Conservation (phyloP, 805 yeast species). For the Pichia phayaonensis region DNA sequence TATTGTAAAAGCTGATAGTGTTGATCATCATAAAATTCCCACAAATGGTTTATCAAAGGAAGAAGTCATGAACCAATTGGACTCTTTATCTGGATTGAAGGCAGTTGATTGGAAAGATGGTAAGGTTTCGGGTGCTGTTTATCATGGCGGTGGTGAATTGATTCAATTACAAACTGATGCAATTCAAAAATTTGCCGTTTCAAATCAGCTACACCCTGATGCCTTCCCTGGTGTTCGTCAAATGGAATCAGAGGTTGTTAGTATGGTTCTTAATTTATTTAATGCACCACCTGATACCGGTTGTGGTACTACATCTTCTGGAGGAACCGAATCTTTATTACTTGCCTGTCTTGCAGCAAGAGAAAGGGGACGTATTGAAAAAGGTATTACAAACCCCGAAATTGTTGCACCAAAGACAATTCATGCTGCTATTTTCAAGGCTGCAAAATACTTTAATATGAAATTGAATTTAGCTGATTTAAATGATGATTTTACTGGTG, state of each 20-base stretch:
- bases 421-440: constrained; percentile 94
- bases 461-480: constrained; percentile 73
- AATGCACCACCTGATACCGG: constrained; percentile 64
- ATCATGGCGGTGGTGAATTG: constrained; percentile 86
- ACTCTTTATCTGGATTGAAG: constrained; percentile 43
- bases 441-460: constrained; percentile 84
- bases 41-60: constrained; percentile 43
- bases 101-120: constrained; percentile 76
- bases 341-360: constrained; percentile 86
- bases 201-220: constrained; percentile 95
- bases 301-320: constrained; percentile 82
- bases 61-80: constrained; percentile 44
- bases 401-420: constrained; percentile 83
- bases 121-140: constrained; percentile 88
- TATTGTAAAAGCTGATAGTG: constrained; percentile 43
- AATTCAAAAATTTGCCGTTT: constrained; percentile 68
- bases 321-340: constrained; percentile 91
- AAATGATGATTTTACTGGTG: constrained; percentile 61
- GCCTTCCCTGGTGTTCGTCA: constrained; percentile 94
- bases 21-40: constrained; percentile 49
- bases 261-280: constrained; percentile 78
- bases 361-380: constrained; percentile 52
- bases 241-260: constrained; percentile 92
- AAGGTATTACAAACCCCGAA: constrained; percentile 68
- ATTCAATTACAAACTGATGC: constrained; percentile 69